Evolutionary conservation across 2,329 filamentous ascomycete genomes (phyloP), one percentile per base, ranked within the genome.

Genomic region (Pseudocercospora eumusae): DNA sequence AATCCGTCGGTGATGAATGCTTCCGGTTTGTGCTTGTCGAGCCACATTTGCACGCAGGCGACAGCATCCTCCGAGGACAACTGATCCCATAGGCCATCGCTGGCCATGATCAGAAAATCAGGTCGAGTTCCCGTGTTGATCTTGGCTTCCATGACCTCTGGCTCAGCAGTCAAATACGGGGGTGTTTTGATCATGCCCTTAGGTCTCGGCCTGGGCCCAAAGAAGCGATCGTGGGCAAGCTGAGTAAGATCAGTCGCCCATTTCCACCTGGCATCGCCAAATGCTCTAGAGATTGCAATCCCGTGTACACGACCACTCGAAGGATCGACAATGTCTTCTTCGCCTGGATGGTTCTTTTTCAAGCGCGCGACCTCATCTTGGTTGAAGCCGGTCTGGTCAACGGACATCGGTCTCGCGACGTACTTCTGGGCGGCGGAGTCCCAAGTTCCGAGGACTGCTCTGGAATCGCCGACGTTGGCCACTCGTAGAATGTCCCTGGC

Each of bases 191-290:
- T 69, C 60, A 66, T 74, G 15, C 68, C 73, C 13, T 78, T 75
- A 1, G 83, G 81, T 0, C 79, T 75, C 0, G 79, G 79, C 1
- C 62, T 49, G n/a, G 80, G 79, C 50, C 82, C 83, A 70, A 78
- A 84, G 74, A 80, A 86, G 56, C 79, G 78, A 60, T 73, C 69
- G 64, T 79, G 77, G 18, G 81, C 75, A 2, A 78, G 72, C 33
- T 76, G 71, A 61, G 83, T 78, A 5, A 84, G 74, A 2, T 81
- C 78, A 13, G 81, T 70, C 3, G 83, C 72, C 85, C 86, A 90
- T 72, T 91, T 91, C 85, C 86, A 89, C 61, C 83, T 80, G 56
- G 83, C 80, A 70, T 91, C 88, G 15, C 88, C 88, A 70, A 91
- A 90, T 0, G 86, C 87, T 4, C 88, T 81, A 0, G 87, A 86